A percentile compares a stretch with the other conserved stretches of the same genome.
Conservation (phyloP, 495 filamentous ascomycete genomes). For the Penicillium waksmanii region DNA sequence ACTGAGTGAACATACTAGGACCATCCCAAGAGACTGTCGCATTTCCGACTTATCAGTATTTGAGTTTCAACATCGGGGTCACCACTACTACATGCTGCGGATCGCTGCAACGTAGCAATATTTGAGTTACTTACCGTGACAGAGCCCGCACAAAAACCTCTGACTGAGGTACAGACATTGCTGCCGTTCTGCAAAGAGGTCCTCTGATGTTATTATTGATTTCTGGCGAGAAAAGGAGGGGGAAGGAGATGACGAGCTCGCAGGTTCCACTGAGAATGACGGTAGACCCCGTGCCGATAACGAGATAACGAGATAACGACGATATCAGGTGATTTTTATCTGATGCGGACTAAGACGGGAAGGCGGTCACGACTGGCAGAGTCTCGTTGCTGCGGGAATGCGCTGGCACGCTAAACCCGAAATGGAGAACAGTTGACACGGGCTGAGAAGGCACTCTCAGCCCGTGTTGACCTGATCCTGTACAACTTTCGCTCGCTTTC, state of each 20-base stretch:
- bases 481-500: constrained; percentile 22
- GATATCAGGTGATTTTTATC: constrained; percentile 6
- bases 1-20: constrained; percentile 41
- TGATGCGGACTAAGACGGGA: constrained; percentile 13
- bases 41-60: constrained; percentile 12
- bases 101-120: background rate
- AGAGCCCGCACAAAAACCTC: constrained; percentile 46
- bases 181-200: background rate
- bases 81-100: too few species aligned
- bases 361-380: constrained; percentile 37
- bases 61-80: background rate
- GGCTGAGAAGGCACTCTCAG: constrained; percentile 18
- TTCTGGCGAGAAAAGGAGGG: background rate
- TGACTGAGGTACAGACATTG: constrained; percentile 27
- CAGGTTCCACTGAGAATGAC: background rate
- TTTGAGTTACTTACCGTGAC: constrained; percentile 43
- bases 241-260: constrained; percentile 1
- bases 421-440: constrained; percentile 44
- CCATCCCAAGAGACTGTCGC: constrained; percentile 46
- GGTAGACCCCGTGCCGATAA: constrained; percentile 8
- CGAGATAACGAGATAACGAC: constrained; percentile 9
- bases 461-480: constrained; percentile 33
- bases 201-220: background rate
- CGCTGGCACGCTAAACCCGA: constrained; percentile 43
- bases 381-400: constrained; percentile 49